Conservation (phyloP, 768 basidiomycete species). For the Leccinum variicolor region DNA sequence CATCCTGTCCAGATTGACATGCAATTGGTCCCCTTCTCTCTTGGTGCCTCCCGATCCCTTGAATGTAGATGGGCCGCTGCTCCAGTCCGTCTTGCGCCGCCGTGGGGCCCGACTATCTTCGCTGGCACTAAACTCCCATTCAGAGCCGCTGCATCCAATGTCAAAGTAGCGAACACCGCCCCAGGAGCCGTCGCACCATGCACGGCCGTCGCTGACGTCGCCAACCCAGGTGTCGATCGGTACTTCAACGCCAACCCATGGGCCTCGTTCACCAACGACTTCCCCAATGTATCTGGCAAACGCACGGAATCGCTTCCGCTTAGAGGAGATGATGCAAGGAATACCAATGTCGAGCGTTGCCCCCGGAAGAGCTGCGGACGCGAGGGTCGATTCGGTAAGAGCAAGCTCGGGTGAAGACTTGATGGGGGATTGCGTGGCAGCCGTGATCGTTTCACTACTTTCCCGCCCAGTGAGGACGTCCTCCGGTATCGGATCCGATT, state of each 20-base stretch:
- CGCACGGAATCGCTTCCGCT: conserved; percentile 80
- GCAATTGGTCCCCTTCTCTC: conserved; percentile 57
- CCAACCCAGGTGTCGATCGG: conserved; percentile 56
- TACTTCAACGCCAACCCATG: conserved; percentile 92
- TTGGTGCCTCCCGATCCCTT: conserved; percentile 38
- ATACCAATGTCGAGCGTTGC: conserved; percentile 83
- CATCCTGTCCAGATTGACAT: conserved; percentile 34
- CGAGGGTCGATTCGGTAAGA: conserved; percentile 26
- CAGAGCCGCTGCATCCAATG: conserved; percentile 52
- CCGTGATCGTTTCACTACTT: conserved; percentile 28
- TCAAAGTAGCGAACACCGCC: conserved; percentile 84
- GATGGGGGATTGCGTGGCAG: conserved; percentile 16
- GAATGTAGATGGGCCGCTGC: conserved; percentile 33
- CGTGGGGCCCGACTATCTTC: conserved; percentile 35
- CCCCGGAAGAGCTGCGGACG: conserved; percentile 36
- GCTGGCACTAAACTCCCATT: conserved; percentile 59
- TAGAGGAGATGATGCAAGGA: conserved; percentile 84
- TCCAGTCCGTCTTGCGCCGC: conserved; percentile 24
- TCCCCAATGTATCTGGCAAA: conserved; percentile 88
- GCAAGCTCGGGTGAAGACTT: conserved; percentile 16
- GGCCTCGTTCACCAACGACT: conserved; percentile 73
- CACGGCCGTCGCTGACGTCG: conserved; percentile 56
- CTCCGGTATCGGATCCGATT: conserved; percentile 14
- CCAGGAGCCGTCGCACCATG: conserved; percentile 85
- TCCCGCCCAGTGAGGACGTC: conserved; percentile 21